These are phyloP conservation scores for Pleurotus salmoneostramineus DNA, from an alignment of 768 basidiomycete genomes.

Conservation along the genomic window DNA sequence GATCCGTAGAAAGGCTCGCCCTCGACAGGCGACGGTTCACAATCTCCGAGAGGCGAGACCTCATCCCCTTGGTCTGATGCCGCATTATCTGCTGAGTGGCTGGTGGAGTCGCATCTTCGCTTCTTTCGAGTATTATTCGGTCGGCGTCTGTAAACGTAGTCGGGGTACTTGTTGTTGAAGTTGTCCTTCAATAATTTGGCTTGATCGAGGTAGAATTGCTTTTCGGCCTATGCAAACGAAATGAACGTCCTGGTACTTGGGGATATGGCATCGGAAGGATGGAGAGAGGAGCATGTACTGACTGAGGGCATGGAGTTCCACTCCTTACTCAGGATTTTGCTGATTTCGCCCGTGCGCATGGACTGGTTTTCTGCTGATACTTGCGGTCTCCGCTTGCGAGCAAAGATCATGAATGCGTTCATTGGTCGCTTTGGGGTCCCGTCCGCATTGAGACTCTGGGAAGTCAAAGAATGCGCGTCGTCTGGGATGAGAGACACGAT, in stretches of 20 bases:
- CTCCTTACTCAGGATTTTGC: slow-evolving; percentile 83
- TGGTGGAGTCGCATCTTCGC: slow-evolving; percentile 32
- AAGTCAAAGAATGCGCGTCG: slow-evolving; percentile 51
- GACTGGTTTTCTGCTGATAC: slow-evolving; percentile 85
- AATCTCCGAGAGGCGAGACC: slow-evolving; percentile 10
- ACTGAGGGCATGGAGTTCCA: slow-evolving; percentile 81
- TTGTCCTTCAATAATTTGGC: slow-evolving; percentile 82
- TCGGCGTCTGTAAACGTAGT: slow-evolving; percentile 85
- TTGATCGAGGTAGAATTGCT: slow-evolving; percentile 85
- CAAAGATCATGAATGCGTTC: slow-evolving; percentile 96
- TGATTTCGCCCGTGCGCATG: slow-evolving; percentile 88
- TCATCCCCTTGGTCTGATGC: slow-evolving; percentile 9
- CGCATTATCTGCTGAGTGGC: slow-evolving; percentile 23
- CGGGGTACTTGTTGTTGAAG: slow-evolving; percentile 83
- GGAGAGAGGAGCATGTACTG: slow-evolving; percentile 20
- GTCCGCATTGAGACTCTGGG: slow-evolving; percentile 80
- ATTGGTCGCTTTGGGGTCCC: slow-evolving; percentile 88
- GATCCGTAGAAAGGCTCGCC: slow-evolving; percentile 1
- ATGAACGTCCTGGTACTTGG: background rate
- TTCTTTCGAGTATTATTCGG: slow-evolving; percentile 82
- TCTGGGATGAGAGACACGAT: slow-evolving; percentile 18
- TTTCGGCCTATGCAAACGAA: slow-evolving; percentile 50
- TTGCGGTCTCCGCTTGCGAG: slow-evolving; percentile 75
- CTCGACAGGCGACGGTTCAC: slow-evolving; percentile 11
- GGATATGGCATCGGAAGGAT: background rate